Conservation (phyloP, 495 filamentous ascomycete genomes). For the Penicillium ucsense region DNA sequence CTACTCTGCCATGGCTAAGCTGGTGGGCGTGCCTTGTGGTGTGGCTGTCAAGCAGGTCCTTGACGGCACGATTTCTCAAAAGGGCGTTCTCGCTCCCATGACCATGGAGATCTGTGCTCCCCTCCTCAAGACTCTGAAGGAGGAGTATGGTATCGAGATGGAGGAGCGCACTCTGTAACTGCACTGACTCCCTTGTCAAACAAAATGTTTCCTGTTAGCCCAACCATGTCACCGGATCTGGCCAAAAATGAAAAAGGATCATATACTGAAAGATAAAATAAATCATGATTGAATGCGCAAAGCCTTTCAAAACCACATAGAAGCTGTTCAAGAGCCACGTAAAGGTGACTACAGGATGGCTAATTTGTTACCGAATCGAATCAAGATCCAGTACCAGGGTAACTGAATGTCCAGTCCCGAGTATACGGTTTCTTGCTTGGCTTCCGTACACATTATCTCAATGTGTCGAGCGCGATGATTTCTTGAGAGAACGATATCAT, state of each 20-base stretch:
- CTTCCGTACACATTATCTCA: neutral
- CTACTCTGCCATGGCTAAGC: constrained; percentile 85
- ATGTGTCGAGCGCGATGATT: no score
- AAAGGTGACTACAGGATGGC: no score
- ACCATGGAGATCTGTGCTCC: constrained; percentile 55
- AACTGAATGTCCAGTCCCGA: neutral
- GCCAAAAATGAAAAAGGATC: constrained; percentile 8
- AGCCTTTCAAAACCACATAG: no score
- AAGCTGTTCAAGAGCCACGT: no score
- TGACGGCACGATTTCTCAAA: constrained; percentile 66
- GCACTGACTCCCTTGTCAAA: neutral
- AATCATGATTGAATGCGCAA: constrained; percentile 3
- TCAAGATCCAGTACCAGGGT: no score
- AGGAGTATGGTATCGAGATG: constrained; percentile 18
- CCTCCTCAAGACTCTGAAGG: constrained; percentile 53
- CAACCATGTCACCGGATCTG: neutral
- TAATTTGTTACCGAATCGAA: no score
- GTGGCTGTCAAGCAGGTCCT: constrained; percentile 73
- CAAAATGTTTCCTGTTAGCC: neutral
- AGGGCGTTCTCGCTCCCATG: constrained; percentile 79
- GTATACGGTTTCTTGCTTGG: constrained; percentile 12
- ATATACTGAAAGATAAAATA: constrained; percentile 1
- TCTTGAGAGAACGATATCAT: constrained; percentile 1
- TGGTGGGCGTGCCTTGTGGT: constrained; percentile 57
- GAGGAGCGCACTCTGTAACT: constrained; percentile 33